Evolutionary conservation across 2,329 filamentous ascomycete genomes (phyloP).

Genomic region (Lachnellula subtilissima): DNA sequence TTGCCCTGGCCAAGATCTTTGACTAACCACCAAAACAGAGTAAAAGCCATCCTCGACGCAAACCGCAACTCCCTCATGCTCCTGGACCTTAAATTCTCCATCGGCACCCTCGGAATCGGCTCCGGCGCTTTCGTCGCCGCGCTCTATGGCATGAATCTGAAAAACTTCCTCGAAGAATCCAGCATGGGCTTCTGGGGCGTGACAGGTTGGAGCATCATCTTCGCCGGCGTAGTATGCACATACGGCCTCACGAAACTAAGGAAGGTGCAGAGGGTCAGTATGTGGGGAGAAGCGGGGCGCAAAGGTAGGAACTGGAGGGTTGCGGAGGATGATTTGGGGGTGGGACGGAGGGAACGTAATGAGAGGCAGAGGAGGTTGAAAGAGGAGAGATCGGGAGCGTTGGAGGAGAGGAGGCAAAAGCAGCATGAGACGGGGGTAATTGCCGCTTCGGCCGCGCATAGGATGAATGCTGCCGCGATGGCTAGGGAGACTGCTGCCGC

Average conservation of each 20-base stretch:
- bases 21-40: constrained; percentile 45
- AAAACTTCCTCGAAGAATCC: constrained; percentile 96
- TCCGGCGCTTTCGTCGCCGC: constrained; percentile 93
- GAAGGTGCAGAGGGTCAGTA: constrained; percentile 81
- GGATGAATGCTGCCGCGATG: neutral
- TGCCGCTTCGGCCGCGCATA: constrained; percentile 5
- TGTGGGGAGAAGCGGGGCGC: constrained; percentile 48
- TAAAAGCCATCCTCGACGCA: constrained; percentile 94
- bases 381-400: constrained; percentile 17
- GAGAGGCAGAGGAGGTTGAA: constrained; percentile 21
- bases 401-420: constrained; percentile 15
- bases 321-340: constrained; percentile 24
- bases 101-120: constrained; percentile 89
- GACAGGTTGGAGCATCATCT: constrained; percentile 62
- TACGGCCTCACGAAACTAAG: constrained; percentile 82
- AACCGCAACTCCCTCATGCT: constrained; percentile 99
- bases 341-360: constrained; percentile 20
- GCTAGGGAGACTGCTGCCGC: neutral
- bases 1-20: neutral
- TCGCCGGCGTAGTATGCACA: constrained; percentile 72
- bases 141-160: constrained; percentile 99
- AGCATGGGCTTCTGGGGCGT: constrained; percentile 79
- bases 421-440: constrained; percentile 10
- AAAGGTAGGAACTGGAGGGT: constrained; percentile 28
- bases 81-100: constrained; percentile 91